Percentiles rank a stretch among this genome's conserved stretches.
Conservation (phyloP, 2,329 filamentous ascomycete genomes). For the Chrysoporthe deuterocubensis region DNA sequence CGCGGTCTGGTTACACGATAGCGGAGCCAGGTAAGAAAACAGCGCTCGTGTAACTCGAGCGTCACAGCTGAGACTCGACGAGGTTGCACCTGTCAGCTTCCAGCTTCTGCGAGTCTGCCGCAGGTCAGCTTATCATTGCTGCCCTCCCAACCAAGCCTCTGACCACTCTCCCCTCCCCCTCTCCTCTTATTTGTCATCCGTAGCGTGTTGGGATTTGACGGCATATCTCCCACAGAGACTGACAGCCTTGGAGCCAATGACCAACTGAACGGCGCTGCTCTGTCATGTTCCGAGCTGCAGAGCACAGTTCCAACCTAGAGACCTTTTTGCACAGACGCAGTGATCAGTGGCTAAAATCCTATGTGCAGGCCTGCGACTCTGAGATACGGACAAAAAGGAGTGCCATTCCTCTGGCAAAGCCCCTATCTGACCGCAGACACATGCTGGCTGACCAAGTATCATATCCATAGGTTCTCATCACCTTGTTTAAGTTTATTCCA, state of each 20-base stretch:
- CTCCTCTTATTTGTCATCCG: not conserved
- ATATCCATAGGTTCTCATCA: conserved; percentile 18
- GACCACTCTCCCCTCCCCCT: not conserved
- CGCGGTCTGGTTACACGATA: conserved; percentile 20
- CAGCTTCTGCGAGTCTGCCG: not conserved
- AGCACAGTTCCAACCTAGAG: not conserved
- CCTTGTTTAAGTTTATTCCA: conserved; percentile 18
- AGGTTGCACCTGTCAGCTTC: conserved; percentile 12
- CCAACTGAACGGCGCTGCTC: not conserved
- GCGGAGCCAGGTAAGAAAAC: not conserved
- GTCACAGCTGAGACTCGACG: conserved; percentile 9
- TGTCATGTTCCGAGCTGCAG: not conserved
- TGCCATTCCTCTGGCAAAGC: conserved; percentile 7
- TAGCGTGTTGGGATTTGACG: too few species aligned
- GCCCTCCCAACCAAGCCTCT: not conserved
- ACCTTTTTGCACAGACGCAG: not conserved
- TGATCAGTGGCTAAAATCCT: conserved; percentile 1
- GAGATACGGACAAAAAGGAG: conserved; percentile 2
- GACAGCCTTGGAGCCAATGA: not conserved
- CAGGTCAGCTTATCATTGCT: conserved; percentile 13
- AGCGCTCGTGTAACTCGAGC: conserved; percentile 10
- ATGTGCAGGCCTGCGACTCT: conserved; percentile 14
- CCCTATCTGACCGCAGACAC: conserved; percentile 25
- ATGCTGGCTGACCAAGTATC: conserved; percentile 9
- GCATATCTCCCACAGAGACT: not conserved